Evolutionary conservation across 345 rosid species (phyloP), one percentile per base, ranked within the genome.

Genomic region (Linum trigynum): DNA sequence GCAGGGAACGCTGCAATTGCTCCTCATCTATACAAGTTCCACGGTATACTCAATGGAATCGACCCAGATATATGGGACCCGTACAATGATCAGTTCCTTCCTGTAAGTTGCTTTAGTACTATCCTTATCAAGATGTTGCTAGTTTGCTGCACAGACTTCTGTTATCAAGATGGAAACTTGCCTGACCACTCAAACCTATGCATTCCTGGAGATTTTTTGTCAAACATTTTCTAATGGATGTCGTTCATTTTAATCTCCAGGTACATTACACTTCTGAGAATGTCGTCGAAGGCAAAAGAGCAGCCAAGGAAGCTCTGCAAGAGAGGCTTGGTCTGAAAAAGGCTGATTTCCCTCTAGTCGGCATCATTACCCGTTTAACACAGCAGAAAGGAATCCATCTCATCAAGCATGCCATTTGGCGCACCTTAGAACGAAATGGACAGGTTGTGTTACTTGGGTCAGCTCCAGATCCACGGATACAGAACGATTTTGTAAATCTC

Each of bases 381-480:
- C 99, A 97, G 41, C 99, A 94, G 65, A 94, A 94, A 78, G 97
- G 97, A 23, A 86, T 90, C 57, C 97, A 90, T 82, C 89, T 94
- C 75, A 94, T 94, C 76, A 90, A 94, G 72, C 96, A 94, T 75
- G 95, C 99, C 42, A 83, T 94, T 66, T 88, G 86, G 74, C 78
- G 87, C 76, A 88, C 99, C 7, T 61, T 94, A 75, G 97, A 94
- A 83, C 78, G 90, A 71, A 97, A 95, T 35, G 96, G 99, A 74
- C 97, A 94, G 63, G 90, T 90, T 76, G 75, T 90, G 40, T 92
- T 94, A 67, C 97, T 94, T 56, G 99, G 99, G 74, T 90, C 99
- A 68, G 90, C 96, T 67, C 99, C 99, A 23, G 89, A 90, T 64
- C 75, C 87, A 10, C 95, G 86, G 70, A 94, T 94, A 69, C 99